phyloP scores from a whole-genome alignment of 2,329 filamentous ascomycete genomes.

The Basipetospora chlamydospora region DNA sequence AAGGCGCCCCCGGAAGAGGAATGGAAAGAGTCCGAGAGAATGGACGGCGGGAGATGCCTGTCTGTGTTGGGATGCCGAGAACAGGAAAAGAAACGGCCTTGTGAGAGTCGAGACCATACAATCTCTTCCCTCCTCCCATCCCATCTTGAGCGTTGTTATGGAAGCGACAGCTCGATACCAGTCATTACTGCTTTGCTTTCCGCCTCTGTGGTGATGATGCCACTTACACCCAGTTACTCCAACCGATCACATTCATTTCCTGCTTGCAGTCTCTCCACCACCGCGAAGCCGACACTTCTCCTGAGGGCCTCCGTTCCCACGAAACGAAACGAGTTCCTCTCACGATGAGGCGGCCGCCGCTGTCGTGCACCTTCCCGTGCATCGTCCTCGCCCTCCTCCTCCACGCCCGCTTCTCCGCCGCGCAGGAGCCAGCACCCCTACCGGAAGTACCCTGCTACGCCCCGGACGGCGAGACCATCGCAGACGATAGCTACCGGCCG shows the following conservation, averaged over 20 bases:
- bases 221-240: too few relatives aligned
- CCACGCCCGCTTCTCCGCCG: not conserved
- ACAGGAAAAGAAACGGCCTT: too few relatives aligned
- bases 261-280: too few relatives aligned
- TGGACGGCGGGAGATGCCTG: too few relatives aligned
- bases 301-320: too few relatives aligned
- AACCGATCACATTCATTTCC: too few relatives aligned
- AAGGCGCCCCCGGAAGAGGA: too few relatives aligned
- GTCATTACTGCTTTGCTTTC: not conserved
- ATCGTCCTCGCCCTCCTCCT: not conserved
- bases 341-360: not conserved
- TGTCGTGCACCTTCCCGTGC: not conserved
- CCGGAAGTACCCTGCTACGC: constrained; percentile 13
- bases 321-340: too few relatives aligned
- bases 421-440: not conserved
- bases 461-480: constrained; percentile 14
- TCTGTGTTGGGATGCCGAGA: too few relatives aligned
- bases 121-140: not conserved
- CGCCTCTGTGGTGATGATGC: not conserved
- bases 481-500: constrained; percentile 16
- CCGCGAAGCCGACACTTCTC: not conserved
- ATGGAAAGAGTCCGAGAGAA: too few relatives aligned
- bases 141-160: not conserved
- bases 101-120: too few relatives aligned
- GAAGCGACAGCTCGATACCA: not conserved